Evolutionary conservation across 176 grass and related monocot species (phyloP).

Genomic region (Sorghum bicolor): DNA sequence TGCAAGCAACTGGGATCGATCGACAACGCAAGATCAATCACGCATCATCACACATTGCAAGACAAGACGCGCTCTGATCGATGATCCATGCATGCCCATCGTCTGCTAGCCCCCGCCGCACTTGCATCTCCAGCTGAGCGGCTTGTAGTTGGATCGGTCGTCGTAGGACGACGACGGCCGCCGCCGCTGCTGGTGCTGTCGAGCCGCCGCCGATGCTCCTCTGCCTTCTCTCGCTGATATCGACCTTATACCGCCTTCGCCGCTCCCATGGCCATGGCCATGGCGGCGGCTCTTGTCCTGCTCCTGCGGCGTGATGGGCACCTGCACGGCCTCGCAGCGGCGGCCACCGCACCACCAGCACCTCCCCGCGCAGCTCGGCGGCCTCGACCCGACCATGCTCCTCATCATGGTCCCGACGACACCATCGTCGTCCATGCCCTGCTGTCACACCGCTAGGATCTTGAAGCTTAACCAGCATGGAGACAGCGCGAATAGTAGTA

Average conservation of each 20-base stretch:
- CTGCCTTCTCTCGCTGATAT: not conserved
- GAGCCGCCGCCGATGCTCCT: not conserved
- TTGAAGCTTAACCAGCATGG: not conserved
- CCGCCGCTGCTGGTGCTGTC: not conserved
- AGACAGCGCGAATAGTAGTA: not conserved
- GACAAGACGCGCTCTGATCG: not conserved
- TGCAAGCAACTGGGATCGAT: too few species aligned
- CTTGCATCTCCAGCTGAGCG: constrained; percentile 51
- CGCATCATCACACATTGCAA: too few species aligned
- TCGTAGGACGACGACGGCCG: constrained; percentile 16
- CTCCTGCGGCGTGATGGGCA: constrained; percentile 35
- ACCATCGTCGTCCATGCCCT: not conserved
- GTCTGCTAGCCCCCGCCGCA: not conserved
- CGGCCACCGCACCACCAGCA: constrained; percentile 30
- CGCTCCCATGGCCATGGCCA: not conserved
- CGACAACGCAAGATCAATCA: too few species aligned
- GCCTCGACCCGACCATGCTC: constrained; percentile 21
- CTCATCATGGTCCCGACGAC: not conserved
- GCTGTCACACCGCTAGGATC: not conserved
- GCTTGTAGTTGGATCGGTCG: constrained; percentile 53
- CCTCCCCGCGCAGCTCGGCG: constrained; percentile 49
- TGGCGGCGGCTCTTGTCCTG: not conserved
- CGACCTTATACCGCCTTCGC: not conserved
- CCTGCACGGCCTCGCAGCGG: constrained; percentile 47
- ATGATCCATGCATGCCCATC: not conserved